Conservation (phyloP, 1,139 yeast species). For the Yamadazyma mexicana region DNA sequence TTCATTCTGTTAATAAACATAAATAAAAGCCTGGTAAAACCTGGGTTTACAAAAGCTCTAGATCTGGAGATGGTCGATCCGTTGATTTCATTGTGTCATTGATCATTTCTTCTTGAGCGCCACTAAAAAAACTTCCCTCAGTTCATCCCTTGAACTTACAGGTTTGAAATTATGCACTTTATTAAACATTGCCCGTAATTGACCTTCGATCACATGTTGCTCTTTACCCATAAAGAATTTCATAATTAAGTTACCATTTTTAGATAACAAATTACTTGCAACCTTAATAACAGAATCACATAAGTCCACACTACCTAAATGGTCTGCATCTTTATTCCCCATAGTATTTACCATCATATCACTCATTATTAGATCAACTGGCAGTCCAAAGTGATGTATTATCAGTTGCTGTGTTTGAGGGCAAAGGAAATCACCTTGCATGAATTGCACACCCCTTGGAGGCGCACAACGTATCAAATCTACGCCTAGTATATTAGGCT, state of each 20-base stretch:
- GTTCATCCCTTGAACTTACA: conserved; percentile 37
- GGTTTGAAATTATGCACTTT: conserved; percentile 38
- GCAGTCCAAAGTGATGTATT: conserved; percentile 7
- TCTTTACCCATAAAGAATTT: conserved; percentile 46
- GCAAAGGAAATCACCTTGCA: conserved; percentile 44
- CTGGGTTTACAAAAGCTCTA: not conserved
- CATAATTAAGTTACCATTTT: conserved; percentile 39
- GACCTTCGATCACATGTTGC: conserved; percentile 26
- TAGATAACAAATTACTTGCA: conserved; percentile 26
- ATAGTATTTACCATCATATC: conserved; percentile 53
- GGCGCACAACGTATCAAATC: conserved; percentile 41
- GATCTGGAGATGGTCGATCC: too few species aligned
- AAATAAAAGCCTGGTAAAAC: not conserved
- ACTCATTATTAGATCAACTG: conserved; percentile 39
- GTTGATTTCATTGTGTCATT: too few species aligned
- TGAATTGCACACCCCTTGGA: conserved; percentile 39
- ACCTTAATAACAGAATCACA: conserved; percentile 40
- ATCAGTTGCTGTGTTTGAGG: conserved; percentile 33
- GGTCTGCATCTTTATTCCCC: conserved; percentile 44
- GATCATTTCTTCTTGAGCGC: conserved; percentile 21
- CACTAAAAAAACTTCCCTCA: conserved; percentile 40
- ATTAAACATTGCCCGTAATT: conserved; percentile 28
- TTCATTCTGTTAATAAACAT: not conserved
- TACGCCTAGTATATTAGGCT: conserved; percentile 33
- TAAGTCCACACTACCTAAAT: conserved; percentile 46